Base-by-base conservation (phyloP, 371 early-diverging fungal species). In the Mortierella sp. region DNA sequence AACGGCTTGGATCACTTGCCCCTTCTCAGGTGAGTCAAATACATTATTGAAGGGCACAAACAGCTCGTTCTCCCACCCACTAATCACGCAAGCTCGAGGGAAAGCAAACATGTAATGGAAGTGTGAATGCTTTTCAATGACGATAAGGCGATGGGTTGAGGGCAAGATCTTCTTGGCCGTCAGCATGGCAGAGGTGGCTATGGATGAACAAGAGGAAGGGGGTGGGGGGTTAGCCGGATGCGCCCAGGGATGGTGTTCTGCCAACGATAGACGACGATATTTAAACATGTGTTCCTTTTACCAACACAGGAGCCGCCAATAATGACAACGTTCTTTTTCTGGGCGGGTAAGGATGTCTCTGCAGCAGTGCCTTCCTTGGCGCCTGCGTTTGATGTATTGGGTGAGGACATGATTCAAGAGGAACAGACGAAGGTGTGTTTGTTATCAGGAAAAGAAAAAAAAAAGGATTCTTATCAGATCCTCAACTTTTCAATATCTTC, bases 51-150 rank as follows among this genome's bases (percentile, higher is more conserved):
- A 89, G 12, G 89, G 89, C 16, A 84, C 62, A 78, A 89, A 88
- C 18, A 89, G 79, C 24, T 88, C 84, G 6, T 83, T 68, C 63
- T 89, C 89, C 72, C 88, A 86, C 12, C 86, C 89, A n/a, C 78
- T 12, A 16, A 82, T 80, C 34, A 86, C 87, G 49, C 79, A 61
- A 4, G 89, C 89, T 8, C 89, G 86, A 31, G 88, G 88, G 59
- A 88, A 89, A 3, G 86, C 87, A 72, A 86, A 89, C 45, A 87
- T 86, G 78, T 86, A 86, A 46, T 89, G 87, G 45, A 80, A 83
- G 60, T 89, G 88, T 9, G 81, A 80, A 54, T 83, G 86, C 52
- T 67, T 78, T 71, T 89, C 89, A 58, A 89, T 86, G 46, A 88
- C 43, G 62, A 89, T 79, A 12, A 89, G 31, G 13, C 86, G 83